Conservation (phyloP, 1,284 basidiomycete genomes). For the Somion occarium region DNA sequence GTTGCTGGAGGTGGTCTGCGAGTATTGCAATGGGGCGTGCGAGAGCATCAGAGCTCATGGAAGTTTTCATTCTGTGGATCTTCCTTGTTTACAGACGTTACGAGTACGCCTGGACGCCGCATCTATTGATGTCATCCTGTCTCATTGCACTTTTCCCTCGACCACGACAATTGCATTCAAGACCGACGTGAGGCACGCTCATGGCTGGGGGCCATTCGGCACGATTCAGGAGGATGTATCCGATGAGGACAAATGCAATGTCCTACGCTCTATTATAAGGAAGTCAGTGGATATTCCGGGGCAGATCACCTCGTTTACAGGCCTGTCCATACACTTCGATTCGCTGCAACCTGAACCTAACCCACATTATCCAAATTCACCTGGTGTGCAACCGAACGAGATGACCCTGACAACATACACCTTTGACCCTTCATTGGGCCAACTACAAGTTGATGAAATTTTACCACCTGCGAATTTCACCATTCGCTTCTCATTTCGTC, state of each 20-base stretch:
- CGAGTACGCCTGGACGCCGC: not conserved
- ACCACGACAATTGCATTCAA: not conserved
- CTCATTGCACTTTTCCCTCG: not conserved
- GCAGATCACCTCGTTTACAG: no score
- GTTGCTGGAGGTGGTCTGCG: not conserved
- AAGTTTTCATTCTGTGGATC: not conserved
- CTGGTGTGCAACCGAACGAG: not conserved
- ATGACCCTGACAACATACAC: not conserved
- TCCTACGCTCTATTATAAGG: not conserved
- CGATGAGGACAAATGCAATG: not conserved
- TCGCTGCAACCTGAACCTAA: no score
- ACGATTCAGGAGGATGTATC: no score
- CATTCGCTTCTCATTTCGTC: not conserved
- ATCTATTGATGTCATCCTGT: not conserved
- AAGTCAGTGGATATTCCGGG: not conserved
- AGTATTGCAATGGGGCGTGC: not conserved
- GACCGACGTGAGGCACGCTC: not conserved
- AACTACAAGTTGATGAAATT: not conserved
- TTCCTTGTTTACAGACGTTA: not conserved
- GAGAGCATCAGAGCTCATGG: not conserved
- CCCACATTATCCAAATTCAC: no score
- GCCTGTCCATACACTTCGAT: no score
- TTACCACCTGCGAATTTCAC: not conserved
- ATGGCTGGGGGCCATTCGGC: no score
- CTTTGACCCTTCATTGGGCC: not conserved